These are phyloP conservation scores for Pseudocercospora macadamiae DNA, from an alignment of 2,329 filamentous ascomycete genomes.

Conservation along the genomic window DNA sequence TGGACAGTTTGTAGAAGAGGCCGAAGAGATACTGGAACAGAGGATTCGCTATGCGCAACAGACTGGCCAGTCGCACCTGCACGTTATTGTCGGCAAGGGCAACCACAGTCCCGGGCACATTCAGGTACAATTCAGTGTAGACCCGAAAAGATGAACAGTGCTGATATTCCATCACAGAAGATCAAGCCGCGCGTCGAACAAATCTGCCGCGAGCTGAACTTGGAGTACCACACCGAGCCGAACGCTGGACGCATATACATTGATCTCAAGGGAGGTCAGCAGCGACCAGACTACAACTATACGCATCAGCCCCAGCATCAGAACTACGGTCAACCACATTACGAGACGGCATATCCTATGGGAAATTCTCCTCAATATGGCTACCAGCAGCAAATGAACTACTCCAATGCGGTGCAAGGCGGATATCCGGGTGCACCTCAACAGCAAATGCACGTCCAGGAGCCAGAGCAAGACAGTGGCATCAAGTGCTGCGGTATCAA, in stretches of 20 bases:
- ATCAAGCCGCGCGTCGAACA: constrained; percentile 93
- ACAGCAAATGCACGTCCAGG: constrained; percentile 43
- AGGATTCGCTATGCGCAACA: constrained; percentile 77
- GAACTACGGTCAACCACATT: constrained; percentile 46
- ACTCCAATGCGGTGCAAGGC: constrained; percentile 39
- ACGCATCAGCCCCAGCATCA: constrained; percentile 42
- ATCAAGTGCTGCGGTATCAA: constrained; percentile 40
- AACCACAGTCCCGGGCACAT: constrained; percentile 77
- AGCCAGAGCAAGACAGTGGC: constrained; percentile 31
- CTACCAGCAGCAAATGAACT: constrained; percentile 47
- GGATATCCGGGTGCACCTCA: constrained; percentile 45
- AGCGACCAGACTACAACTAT: constrained; percentile 41
- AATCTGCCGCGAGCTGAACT: constrained; percentile 77
- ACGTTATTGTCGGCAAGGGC: constrained; percentile 95
- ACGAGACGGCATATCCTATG: constrained; percentile 44
- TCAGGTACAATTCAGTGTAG: no score
- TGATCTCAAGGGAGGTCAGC: constrained; percentile 70
- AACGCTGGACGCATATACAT: constrained; percentile 90
- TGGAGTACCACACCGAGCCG: constrained; percentile 82
- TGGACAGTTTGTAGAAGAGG: constrained; percentile 92
- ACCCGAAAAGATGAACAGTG: not conserved
- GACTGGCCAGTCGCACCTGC: constrained; percentile 77
- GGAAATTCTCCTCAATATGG: constrained; percentile 40
- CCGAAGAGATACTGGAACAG: constrained; percentile 84
- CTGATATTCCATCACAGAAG: constrained; percentile 61